Base-by-base conservation (phyloP, 2,329 filamentous ascomycete species). In the Calonectria hawksworthii region DNA sequence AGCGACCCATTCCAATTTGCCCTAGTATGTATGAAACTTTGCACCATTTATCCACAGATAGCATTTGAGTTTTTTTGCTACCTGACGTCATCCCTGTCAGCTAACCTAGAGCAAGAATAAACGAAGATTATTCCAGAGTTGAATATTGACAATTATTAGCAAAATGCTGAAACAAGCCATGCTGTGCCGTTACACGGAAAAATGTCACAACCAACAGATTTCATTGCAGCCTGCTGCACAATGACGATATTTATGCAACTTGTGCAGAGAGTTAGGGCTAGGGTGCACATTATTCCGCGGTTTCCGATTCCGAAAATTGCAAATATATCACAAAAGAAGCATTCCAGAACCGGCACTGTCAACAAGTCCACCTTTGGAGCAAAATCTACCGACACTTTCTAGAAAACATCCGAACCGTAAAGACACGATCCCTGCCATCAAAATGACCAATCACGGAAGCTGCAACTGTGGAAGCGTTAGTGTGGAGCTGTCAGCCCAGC, bases 231-330 rank as follows among this genome's bases (percentile, higher is more conserved):
- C 18, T 56, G 18, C 44, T 54, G 51, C 51, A 30, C 16, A 54
- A 30, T 54, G 51, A 54, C 51, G 51, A 32, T 0, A 21, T 54
- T 30, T 18, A 30, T 54, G 26, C 28, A 21, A 8, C 18, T 30
- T 28, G 4, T 18, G 26, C 28, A 10, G 13, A 52, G 16, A 3
- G 11, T 54, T 54, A 54, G 51, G 51, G 51, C 8, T 54, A 54
- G 28, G 51, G 26, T 54, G 26, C 8, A 54, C 26, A 54, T 32
- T 30, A 30, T 61, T 61, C 56, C 56, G 56, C n/a, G 18, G 6
- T 28, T 61, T 61, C 56, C 56, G 56, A 61, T 61, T 61, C 56
- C 56, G 56, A 61, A n/a, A 23, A 34, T 23, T 34, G 56, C 28
- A 61, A n/a, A 54, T 52, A 56, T 36, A 32, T 18, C 52, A 56